Percentiles rank a stretch among this genome's conserved stretches.
These are phyloP conservation scores for Naganishia vaughanmartiniae DNA, from an alignment of 768 basidiomycete species.

Conservation along the genomic window DNA sequence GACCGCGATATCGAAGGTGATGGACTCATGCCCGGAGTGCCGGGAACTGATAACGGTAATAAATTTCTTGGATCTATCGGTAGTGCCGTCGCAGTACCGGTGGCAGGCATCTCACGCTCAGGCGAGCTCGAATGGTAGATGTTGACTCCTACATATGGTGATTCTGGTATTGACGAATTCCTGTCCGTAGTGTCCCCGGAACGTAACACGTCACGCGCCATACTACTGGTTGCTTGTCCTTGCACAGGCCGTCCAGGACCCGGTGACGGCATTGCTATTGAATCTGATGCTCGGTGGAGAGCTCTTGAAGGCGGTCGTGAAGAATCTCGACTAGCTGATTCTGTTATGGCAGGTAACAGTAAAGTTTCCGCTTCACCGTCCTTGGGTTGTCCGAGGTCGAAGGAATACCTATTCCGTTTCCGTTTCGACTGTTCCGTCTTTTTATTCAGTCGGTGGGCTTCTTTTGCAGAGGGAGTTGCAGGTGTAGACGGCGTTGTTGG, in stretches of 20 bases:
- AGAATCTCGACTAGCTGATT: constrained; percentile 4
- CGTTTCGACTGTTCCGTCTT: constrained; percentile 4
- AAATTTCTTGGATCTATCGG: constrained; percentile 8
- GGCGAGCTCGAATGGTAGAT: not conserved
- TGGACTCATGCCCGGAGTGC: not conserved
- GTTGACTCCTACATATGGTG: not conserved
- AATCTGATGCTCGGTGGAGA: not conserved
- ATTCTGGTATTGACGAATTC: constrained; percentile 4
- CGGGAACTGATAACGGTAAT: not conserved
- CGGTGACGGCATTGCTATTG: not conserved
- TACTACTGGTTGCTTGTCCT: not conserved
- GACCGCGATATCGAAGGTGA: constrained; percentile 16
- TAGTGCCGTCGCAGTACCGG: not conserved
- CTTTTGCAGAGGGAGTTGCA: not conserved
- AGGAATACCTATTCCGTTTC: constrained; percentile 20
- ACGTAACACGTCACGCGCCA: not conserved
- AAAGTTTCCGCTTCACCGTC: not conserved
- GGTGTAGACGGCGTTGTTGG: not conserved
- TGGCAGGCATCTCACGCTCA: not conserved
- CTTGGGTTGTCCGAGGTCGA: not conserved
- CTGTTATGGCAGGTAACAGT: constrained; percentile 2
- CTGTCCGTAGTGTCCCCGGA: not conserved
- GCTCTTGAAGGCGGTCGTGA: constrained; percentile 13
- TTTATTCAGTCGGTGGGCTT: constrained; percentile 17
- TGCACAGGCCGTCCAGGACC: not conserved